Evolutionary conservation across 2,329 filamentous ascomycete genomes (phyloP), one percentile per base, ranked within the genome.

Genomic region (Clonostachys sp.): DNA sequence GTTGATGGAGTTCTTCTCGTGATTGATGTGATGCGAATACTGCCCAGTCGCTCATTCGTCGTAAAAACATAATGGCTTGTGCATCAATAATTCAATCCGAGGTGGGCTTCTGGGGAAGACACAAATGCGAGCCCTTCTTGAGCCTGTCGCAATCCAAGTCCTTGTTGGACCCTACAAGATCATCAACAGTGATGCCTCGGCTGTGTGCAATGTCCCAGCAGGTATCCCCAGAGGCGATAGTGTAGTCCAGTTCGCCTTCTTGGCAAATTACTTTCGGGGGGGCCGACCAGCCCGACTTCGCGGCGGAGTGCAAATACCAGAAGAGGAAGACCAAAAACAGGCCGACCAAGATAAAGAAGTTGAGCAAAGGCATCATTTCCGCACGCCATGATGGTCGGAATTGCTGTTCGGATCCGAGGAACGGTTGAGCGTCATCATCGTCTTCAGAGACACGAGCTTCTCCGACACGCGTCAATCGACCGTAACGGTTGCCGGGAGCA

Each of bases 341-440:
- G 5, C 77, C 65, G 46, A 80, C 67, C 35, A 83, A 59, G 50
- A 81, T 60, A 46, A 76, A 77, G 61, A 81, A 83, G 57, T 81
- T 81, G 56, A 83, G 66, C 52, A 83, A 64, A n/a, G 75, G 75
- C 64, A 69, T 71, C 63, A 77, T 64, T 50, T 77, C 73, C 34
- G 71, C 68, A 33, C 78, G 69, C 71, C 78, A 75, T 6, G 78
- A 74, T 30, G 42, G 50, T 16, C 49, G 47, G 34, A 54, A 45
- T 7, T 42, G 24, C 6, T 38, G 33, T 12, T 38, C 43, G 12
- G 55, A 49, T 16, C 51, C 45, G 20, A 69, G 56, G 48, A 65
- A 69, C 12, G 64, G 58, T 20, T 63, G 59, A 9, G 57, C 52
- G 45, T 63, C 63, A 20, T 53, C 46, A 34, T 40, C 39, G 13